These are phyloP conservation scores for Ceratocystis diversiconidia DNA, from an alignment of 2,329 filamentous ascomycete species.

Conservation along the genomic window DNA sequence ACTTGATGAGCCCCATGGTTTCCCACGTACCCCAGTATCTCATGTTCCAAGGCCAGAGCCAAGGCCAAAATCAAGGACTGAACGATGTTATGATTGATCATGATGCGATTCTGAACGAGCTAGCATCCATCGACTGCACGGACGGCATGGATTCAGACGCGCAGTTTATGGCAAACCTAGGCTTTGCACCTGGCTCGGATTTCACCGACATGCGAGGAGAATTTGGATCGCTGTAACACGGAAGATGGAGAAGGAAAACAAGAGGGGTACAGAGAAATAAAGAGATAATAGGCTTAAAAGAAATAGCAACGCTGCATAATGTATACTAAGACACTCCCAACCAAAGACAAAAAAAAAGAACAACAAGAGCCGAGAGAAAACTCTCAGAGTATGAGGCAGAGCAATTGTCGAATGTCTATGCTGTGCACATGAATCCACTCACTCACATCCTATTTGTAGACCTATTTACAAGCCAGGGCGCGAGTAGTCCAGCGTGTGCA, in stretches of 20 bases:
- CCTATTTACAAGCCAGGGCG: constrained; percentile 25
- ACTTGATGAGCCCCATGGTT: constrained; percentile 10
- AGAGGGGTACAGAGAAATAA: not conserved
- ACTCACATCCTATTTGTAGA: no score
- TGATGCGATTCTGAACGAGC: constrained; percentile 38
- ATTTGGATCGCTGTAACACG: constrained; percentile 24
- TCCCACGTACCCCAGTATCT: constrained; percentile 11
- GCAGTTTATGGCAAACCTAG: constrained; percentile 53
- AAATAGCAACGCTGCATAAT: constrained; percentile 8
- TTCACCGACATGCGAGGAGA: constrained; percentile 37
- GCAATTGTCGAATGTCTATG: not conserved
- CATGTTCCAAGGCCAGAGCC: constrained; percentile 4
- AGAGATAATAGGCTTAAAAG: not conserved
- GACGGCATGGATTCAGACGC: constrained; percentile 40
- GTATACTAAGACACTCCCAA: not conserved
- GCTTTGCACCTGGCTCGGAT: constrained; percentile 48
- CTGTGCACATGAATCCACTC: not conserved
- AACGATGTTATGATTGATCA: constrained; percentile 28
- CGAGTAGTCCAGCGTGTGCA: constrained; percentile 50
- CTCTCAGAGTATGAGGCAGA: not conserved
- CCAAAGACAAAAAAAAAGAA: not conserved
- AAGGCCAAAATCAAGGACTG: not conserved
- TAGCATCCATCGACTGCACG: constrained; percentile 36
- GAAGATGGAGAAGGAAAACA: not conserved
- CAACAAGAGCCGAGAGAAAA: not conserved